Percentiles rank a stretch among this genome's conserved stretches.
Conservation (phyloP, 2,329 filamentous ascomycete species). For the Aspergillus sp. region DNA sequence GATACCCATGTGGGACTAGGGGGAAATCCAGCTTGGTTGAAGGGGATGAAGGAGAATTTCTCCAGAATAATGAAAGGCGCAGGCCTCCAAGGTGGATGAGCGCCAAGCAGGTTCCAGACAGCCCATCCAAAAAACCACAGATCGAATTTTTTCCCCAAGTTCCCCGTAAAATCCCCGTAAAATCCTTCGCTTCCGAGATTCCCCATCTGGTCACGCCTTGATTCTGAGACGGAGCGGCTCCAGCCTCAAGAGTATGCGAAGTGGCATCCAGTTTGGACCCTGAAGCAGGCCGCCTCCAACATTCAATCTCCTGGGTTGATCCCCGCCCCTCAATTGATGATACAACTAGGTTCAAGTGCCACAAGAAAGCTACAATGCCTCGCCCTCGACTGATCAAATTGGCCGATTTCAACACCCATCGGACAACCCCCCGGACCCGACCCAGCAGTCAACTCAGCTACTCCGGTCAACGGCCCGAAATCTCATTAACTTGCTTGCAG, state of each 20-base stretch:
- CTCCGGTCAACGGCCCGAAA: background rate
- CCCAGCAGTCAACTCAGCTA: background rate
- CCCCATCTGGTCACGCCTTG: background rate
- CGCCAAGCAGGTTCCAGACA: background rate
- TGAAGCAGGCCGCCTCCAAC: background rate
- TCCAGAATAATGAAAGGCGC: background rate
- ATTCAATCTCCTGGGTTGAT: background rate
- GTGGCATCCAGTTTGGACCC: background rate
- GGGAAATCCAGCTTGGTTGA: background rate
- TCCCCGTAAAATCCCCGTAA: constrained; percentile 8
- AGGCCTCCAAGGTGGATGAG: background rate
- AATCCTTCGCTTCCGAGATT: constrained; percentile 1
- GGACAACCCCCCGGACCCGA: background rate
- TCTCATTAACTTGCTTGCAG: background rate
- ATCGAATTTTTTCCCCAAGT: background rate
- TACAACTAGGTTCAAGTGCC: background rate
- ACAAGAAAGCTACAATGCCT: background rate
- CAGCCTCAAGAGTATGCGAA: no score
- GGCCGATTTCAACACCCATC: background rate
- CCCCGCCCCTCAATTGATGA: constrained; percentile 1
- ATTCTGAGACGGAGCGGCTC: background rate
- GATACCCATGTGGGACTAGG: constrained; percentile 22
- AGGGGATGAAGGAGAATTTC: background rate
- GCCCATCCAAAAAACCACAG: background rate
- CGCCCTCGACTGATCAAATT: background rate